Percentiles rank a stretch among this genome's conserved stretches.
phyloP scores from a whole-genome alignment of 2,329 filamentous ascomycete genomes.

The Didymella pomorum region DNA sequence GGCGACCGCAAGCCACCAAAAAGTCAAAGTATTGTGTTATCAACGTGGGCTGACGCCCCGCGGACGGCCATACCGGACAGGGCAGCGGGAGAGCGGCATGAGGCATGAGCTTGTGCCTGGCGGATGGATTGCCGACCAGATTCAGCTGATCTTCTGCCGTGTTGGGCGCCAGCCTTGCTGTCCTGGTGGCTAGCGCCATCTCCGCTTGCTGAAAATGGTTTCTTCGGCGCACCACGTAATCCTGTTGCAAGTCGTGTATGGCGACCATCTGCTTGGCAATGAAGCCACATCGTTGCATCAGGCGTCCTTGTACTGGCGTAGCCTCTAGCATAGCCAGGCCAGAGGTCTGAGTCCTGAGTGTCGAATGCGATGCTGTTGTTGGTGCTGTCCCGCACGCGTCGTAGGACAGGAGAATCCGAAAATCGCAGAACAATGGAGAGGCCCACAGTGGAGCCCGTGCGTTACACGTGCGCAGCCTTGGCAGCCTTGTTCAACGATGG shows the following conservation, averaged over 20 bases:
- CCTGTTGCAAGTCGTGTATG: not conserved
- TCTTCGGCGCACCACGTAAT: not conserved
- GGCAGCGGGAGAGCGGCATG: not conserved
- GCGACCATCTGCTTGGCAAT: not conserved
- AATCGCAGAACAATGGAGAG: not conserved
- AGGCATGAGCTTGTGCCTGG: not conserved
- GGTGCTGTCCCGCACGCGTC: not conserved
- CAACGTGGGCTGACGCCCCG: not conserved
- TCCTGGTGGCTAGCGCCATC: not conserved
- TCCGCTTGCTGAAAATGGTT: not conserved
- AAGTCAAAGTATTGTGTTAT: not conserved
- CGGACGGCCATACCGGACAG: not conserved
- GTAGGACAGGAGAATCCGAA: not conserved
- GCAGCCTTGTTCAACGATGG: not conserved
- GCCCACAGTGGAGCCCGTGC: not conserved
- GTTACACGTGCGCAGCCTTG: not conserved
- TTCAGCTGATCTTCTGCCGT: not conserved
- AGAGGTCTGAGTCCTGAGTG: not conserved
- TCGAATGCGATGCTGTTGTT: not conserved
- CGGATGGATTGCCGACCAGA: not conserved
- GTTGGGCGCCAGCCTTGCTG: conserved; percentile 1
- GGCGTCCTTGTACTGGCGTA: not conserved
- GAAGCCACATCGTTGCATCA: not conserved
- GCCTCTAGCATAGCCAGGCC: too few relatives aligned
- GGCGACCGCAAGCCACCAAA: not conserved